Conservation (phyloP, 176 grass and related monocot genomes). For the Juncus effusus region DNA sequence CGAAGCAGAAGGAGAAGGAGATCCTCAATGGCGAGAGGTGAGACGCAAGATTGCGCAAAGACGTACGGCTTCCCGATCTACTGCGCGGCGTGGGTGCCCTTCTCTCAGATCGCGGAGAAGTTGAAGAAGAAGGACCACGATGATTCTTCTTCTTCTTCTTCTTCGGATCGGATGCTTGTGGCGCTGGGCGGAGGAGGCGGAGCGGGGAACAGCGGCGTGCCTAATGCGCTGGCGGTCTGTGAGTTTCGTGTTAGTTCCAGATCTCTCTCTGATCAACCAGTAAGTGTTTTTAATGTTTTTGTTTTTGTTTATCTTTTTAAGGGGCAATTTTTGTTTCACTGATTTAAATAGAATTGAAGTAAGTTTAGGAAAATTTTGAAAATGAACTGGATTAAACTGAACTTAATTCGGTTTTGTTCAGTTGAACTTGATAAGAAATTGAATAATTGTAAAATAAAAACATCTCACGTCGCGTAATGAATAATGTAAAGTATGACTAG, state of each 20-base stretch:
- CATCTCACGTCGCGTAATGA: too few species aligned
- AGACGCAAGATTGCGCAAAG: slow-evolving; percentile 21
- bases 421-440: too few species aligned
- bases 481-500: too few species aligned
- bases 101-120: slow-evolving; percentile 47
- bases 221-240: slow-evolving; percentile 62
- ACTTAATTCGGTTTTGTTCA: too few species aligned
- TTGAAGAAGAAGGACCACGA: not conserved
- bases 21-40: slow-evolving; percentile 22
- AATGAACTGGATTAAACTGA: too few species aligned
- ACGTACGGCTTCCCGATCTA: slow-evolving; percentile 95
- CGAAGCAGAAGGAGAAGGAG: too few species aligned
- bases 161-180: slow-evolving; percentile 31
- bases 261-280: slow-evolving; percentile 50
- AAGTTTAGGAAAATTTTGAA: too few species aligned
- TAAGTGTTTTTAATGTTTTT: slow-evolving; percentile 28
- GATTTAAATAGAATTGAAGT: too few species aligned
- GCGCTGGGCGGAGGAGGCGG: slow-evolving; percentile 71
- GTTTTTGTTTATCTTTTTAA: not conserved
- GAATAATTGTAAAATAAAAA: too few species aligned
- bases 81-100: slow-evolving; percentile 73
- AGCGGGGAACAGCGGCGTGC: slow-evolving; percentile 69
- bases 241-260: slow-evolving; percentile 30
- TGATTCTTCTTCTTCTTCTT: not conserved
- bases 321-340: too few species aligned